A percentile compares a stretch with the other conserved stretches of the same genome.
These are phyloP conservation scores for Aspergillus sclerotioniger DNA, from an alignment of 495 filamentous ascomycete species.

Conservation along the genomic window DNA sequence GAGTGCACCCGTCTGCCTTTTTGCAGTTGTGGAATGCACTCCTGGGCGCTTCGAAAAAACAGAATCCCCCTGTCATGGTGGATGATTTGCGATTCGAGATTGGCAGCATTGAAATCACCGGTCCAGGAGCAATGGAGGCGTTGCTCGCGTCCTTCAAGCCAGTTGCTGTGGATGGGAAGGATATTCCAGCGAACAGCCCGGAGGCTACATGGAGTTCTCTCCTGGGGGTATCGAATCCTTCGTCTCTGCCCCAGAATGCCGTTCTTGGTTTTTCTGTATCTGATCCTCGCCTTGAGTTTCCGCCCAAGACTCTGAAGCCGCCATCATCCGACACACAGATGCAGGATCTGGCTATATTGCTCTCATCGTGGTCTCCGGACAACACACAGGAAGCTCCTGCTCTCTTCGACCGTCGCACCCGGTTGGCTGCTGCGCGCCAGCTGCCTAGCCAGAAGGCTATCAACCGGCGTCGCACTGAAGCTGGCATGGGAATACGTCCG, in stretches of 20 bases:
- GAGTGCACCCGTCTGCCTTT: constrained; percentile 88
- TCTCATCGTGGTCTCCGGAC: constrained; percentile 73
- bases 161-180: constrained; percentile 28
- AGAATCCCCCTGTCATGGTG: constrained; percentile 69
- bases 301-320: constrained; percentile 44
- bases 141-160: constrained; percentile 71
- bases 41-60: constrained; percentile 64
- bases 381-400: constrained; percentile 47
- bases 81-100: constrained; percentile 93
- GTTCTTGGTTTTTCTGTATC: constrained; percentile 69
- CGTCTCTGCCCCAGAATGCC: constrained; percentile 68
- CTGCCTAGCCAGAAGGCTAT: constrained; percentile 82
- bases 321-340: constrained; percentile 37
- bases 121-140: constrained; percentile 80
- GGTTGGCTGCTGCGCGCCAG: constrained; percentile 57
- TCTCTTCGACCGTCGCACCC: constrained; percentile 68
- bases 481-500: constrained; percentile 62
- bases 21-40: constrained; percentile 77
- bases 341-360: constrained; percentile 51
- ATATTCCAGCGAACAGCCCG: constrained; percentile 38
- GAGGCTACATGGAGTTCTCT: constrained; percentile 61
- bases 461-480: constrained; percentile 75
- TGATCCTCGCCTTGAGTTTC: constrained; percentile 80
- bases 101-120: constrained; percentile 86
- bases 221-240: constrained; percentile 68